Evolutionary conservation across 1,139 yeast species (phyloP), one percentile per base, ranked within the genome.

Genomic region (Lodderomyces margitis): DNA sequence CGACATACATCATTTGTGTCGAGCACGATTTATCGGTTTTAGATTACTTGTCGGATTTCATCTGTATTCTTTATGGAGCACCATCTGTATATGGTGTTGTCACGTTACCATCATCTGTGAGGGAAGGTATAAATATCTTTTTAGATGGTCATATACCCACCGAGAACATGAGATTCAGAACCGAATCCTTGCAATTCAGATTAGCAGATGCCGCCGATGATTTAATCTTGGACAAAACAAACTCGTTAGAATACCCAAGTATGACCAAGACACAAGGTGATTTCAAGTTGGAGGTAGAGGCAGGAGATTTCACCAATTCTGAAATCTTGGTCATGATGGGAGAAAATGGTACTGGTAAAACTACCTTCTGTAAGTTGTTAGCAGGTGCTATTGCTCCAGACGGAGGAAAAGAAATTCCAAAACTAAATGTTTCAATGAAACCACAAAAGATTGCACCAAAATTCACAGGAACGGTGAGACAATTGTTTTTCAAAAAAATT

Each of bases 241-340:
- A 89, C 57, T 80, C 85, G 38, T 85, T 81, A 68, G 63, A 70
- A 36, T 92, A 92, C 62, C 96, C 96, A 44, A 54, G 71, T 28
- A 85, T 92, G 95, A 59, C 66, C 44, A 91, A 88, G 75, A 89
- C 97, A 38, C 91, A 89, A 75, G 98, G 98, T 59, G 97, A 89
- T 66, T 92, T 92, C 85, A 81, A 79, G 58, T 77, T 92, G 63
- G 72, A 68, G 47, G 84, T 94, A 48, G 84, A 87, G 59, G 62
- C 78, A 35, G 98, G 98, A 70, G 92, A 86, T 47, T 92, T 91
- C 69, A 85, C 95, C 46, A 95, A 92, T 65, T 87, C 97, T 34
- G 98, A 92, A 72, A 92, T 92, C 57, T 78, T 92, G 60, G 98
- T 92, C 46, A 88, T 92, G 97, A 91, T 92, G 96, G 98, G 98